Percentiles rank a stretch among this genome's conserved stretches.
These are phyloP conservation scores for Yamadazyma triangularis DNA, from an alignment of 1,139 yeast species.

Conservation along the genomic window DNA sequence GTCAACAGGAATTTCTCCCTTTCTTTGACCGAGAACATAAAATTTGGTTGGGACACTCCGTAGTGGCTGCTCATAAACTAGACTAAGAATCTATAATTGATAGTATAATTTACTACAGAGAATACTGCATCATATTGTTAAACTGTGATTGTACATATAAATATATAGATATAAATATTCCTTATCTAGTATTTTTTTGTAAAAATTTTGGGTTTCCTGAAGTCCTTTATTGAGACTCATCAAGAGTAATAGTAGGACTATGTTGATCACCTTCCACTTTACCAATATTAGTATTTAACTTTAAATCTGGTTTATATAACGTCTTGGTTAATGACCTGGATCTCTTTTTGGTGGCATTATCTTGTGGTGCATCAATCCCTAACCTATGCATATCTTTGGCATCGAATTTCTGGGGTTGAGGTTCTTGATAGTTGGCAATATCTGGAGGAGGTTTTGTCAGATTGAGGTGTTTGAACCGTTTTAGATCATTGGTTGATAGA, in stretches of 20 bases:
- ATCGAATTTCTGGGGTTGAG: conserved; percentile 33
- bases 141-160: too few relatives aligned
- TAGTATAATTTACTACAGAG: too few relatives aligned
- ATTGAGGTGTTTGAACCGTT: conserved; percentile 17
- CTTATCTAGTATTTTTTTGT: too few relatives aligned
- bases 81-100: too few relatives aligned
- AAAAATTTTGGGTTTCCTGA: too few relatives aligned
- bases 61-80: too few relatives aligned
- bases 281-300: conserved; percentile 14
- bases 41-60: too few relatives aligned
- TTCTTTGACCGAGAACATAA: background rate
- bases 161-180: too few relatives aligned
- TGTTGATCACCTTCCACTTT: conserved; percentile 5
- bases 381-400: conserved; percentile 23
- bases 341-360: conserved; percentile 8
- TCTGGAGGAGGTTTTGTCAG: conserved; percentile 4
- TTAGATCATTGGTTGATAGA: conserved; percentile 23
- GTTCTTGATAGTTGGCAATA: conserved; percentile 28
- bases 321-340: conserved; percentile 30
- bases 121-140: too few relatives aligned
- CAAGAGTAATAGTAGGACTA: conserved; percentile 40
- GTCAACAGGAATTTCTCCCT: background rate
- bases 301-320: conserved; percentile 30
- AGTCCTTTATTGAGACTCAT: conserved; percentile 24
- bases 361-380: conserved; percentile 3